Percentiles rank a stretch among this genome's conserved stretches.
These are phyloP conservation scores for Triangularia setosa DNA, from an alignment of 2,329 filamentous ascomycete genomes.

Conservation along the genomic window DNA sequence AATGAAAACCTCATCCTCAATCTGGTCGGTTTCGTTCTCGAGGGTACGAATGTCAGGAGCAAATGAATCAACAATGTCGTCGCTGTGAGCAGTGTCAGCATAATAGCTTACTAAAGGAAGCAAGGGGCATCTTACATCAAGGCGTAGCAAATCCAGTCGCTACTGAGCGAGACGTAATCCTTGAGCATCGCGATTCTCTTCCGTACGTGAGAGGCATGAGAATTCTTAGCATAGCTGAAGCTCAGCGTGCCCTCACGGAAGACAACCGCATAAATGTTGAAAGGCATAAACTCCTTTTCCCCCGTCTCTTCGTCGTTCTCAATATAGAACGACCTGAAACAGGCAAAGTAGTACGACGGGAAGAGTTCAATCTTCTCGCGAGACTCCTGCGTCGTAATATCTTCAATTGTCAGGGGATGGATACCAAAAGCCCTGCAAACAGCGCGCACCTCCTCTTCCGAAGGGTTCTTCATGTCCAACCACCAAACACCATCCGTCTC, in stretches of 20 bases:
- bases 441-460: constrained; percentile 79
- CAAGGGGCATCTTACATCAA: constrained; percentile 64
- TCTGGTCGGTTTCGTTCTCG: constrained; percentile 83
- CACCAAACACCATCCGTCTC: constrained; percentile 88
- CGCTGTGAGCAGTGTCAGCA: constrained; percentile 47
- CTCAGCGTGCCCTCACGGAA: constrained; percentile 93
- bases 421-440: constrained; percentile 94
- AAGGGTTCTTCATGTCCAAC: constrained; percentile 90
- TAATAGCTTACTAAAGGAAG: not conserved
- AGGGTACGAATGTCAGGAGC: constrained; percentile 83
- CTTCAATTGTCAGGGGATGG: constrained; percentile 91
- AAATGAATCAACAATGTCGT: constrained; percentile 96
- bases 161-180: constrained; percentile 90
- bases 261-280: constrained; percentile 95
- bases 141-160: constrained; percentile 98
- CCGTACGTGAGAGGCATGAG: constrained; percentile 82
- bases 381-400: constrained; percentile 91
- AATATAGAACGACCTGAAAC: constrained; percentile 85
- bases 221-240: constrained; percentile 86
- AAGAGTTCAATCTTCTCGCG: constrained; percentile 99
- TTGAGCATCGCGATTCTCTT: constrained; percentile 89
- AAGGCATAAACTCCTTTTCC: constrained; percentile 83
- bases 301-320: constrained; percentile 69
- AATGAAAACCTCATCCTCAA: constrained; percentile 93
- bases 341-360: constrained; percentile 96